Base-by-base conservation (phyloP, 306 rosid species). In the Sindora glabra region DNA sequence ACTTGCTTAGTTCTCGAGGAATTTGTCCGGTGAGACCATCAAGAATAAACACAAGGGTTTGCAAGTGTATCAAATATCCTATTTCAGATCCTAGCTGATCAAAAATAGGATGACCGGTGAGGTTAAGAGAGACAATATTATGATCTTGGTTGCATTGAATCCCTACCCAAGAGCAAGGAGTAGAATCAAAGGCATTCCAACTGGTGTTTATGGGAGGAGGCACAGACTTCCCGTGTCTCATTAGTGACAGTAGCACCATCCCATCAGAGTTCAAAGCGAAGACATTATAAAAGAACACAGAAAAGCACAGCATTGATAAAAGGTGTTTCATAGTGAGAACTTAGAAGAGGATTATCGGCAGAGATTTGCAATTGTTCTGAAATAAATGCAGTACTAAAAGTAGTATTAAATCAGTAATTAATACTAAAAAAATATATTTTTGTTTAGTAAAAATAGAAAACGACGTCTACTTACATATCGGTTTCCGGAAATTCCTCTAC, bases 131-230 rank as follows among this genome's bases (percentile, higher is more conserved):
- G 46, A 70, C 4, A 9, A 81, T 79, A 48, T 38, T 33, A 14
- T 23, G 64, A 64, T 59, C 32, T 26, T 11, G 13, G 71, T 68
- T 79, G 21, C 91, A 81, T 14, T 44, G 9, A 18, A 85, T 58
- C 56, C 87, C 92, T 3, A 15, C 59, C 92, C 88, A 81, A 18
- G 67, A 67, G 59, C 87, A 85, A 2, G 85, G 81, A 36, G 75
- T 67, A 71, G 83, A 64, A 76, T 81, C 64, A 26, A 78, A 81
- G 8, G 50, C 65, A 37, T 74, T 78, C 88, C 92, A 85, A 50
- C 61, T 49, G 12, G 77, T 73, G 21, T 13, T 52, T 13, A 84
- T 55, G 59, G 70, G 34, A 22, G 82, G 5, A 25, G 81, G 77
- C 25, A 70, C 62, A 21, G 30, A 33, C 1, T 58, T 49, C 83